Evolutionary conservation across 352 stramenopile genomes (phyloP), one percentile per base, ranked within the genome.

Genomic region (Globisporangium abappressorium): DNA sequence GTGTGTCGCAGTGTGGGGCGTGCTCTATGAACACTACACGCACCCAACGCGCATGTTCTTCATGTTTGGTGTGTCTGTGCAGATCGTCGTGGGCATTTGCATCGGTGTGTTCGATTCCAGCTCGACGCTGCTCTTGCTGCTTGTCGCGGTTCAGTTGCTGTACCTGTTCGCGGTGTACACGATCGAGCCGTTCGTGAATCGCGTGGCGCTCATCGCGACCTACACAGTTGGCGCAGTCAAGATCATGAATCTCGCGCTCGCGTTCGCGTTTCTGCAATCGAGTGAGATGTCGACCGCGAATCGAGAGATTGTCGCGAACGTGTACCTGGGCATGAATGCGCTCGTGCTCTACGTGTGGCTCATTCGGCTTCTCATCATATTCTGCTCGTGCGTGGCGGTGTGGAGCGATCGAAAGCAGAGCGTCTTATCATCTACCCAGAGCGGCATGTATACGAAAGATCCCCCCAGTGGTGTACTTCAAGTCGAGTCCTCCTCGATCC

Each of bases 11-110:
- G 57, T 79, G 14, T 87, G 71, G 51, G 75, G 79, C 28, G 59
- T 69, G 3, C 62, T 87, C 18, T 87, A 87, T 63, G 71, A 70
- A 4, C 66, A 85, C 33, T 65, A 64, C 38, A 70, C 69, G 22
- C 65, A 82, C 43, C 26, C 55, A 2, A 71, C 61, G 22, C 79
- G 77, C 22, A 74, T 81, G 64, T 87, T 87, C 67, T 80, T 83
- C 56, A 56, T 77, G 11, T 64, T 79, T 15, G 72, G 70, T 15
- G 65, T 60, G 11, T 62, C 76, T 0, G 28, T 78, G 1, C 77
- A 85, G 30, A 66, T 81, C 38, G 22, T 70, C 7, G 47, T 75
- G 18, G 77, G 79, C 9, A 58, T 82, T 11, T 73, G 70, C 51
- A 70, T 83, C 5, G 79, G 77, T 15, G 64, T 78, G 12, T 58